A percentile compares a stretch with the other conserved stretches of the same genome.
phyloP scores from a whole-genome alignment of 352 stramenopile species.

The Thraustotheca clavata region DNA sequence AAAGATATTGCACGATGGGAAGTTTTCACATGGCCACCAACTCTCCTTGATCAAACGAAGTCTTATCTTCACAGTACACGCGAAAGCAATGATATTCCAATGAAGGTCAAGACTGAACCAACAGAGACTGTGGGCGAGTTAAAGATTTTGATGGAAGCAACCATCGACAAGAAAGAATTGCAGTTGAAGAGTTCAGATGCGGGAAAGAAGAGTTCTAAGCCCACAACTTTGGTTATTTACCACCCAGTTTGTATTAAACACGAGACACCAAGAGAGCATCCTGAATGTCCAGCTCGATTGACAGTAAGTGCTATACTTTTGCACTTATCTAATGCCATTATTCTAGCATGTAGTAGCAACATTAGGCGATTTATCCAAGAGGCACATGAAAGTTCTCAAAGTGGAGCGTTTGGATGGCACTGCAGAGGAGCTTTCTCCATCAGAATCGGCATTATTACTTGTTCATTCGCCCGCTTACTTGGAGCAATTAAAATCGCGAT shows the following conservation, averaged over 20 bases:
- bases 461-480: slow-evolving; percentile 81
- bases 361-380: slow-evolving; percentile 48
- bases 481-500: slow-evolving; percentile 56
- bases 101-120: slow-evolving; percentile 31
- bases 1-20: neutral
- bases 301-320: slow-evolving; percentile 36
- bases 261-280: slow-evolving; percentile 72
- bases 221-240: slow-evolving; percentile 69
- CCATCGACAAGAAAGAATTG: slow-evolving; percentile 62
- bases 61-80: neutral
- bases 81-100: neutral
- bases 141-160: slow-evolving; percentile 46
- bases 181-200: slow-evolving; percentile 24
- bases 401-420: slow-evolving; percentile 56
- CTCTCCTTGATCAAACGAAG: neutral
- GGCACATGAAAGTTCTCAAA: slow-evolving; percentile 53
- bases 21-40: slow-evolving; percentile 10
- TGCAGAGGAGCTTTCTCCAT: slow-evolving; percentile 61
- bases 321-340: neutral
- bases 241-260: slow-evolving; percentile 80
- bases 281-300: slow-evolving; percentile 71
- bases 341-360: slow-evolving; percentile 61
- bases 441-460: slow-evolving; percentile 64
- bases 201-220: slow-evolving; percentile 20
- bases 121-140: slow-evolving; percentile 53